Conservation (phyloP, 495 filamentous ascomycete genomes). For the Pseudomonodictys pantanalensis region DNA sequence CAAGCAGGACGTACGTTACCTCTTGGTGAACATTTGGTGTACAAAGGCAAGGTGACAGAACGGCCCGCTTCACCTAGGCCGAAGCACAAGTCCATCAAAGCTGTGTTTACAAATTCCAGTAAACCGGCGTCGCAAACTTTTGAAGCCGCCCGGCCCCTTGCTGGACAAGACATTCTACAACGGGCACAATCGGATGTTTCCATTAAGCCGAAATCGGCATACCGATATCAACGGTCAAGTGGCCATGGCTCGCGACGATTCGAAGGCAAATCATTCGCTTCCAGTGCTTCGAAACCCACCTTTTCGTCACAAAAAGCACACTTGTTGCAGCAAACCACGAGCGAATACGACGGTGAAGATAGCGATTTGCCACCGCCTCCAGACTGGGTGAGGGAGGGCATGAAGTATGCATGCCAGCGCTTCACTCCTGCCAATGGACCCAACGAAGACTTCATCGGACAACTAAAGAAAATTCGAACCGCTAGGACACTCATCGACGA, state of each 20-base stretch:
- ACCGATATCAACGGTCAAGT: constrained; percentile 1
- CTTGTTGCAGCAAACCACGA: constrained; percentile 65
- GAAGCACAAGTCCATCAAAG: neutral
- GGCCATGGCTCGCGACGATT: constrained; percentile 26
- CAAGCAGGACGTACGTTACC: constrained; percentile 53
- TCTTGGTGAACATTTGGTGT: constrained; percentile 62
- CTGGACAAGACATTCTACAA: constrained; percentile 46
- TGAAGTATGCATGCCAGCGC: constrained; percentile 78
- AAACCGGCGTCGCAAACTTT: constrained; percentile 10
- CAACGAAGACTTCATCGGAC: constrained; percentile 72
- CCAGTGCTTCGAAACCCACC: constrained; percentile 8
- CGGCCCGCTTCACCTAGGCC: constrained; percentile 15
- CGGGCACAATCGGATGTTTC: constrained; percentile 53
- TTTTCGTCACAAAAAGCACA: constrained; percentile 5
- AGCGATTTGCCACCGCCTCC: constrained; percentile 58
- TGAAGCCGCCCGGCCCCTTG: constrained; percentile 1
- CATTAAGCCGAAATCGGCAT: constrained; percentile 3
- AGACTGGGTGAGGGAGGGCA: constrained; percentile 62
- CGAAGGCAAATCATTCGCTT: constrained; percentile 18
- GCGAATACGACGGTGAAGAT: constrained; percentile 56
- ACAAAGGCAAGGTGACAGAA: constrained; percentile 50
- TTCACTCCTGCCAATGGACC: constrained; percentile 65
- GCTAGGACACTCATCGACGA: constrained; percentile 69
- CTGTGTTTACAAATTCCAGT: constrained; percentile 1
- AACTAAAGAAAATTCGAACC: constrained; percentile 71